Base-by-base conservation (phyloP, 2,329 filamentous ascomycete species). In the Beauveria sp. region DNA sequence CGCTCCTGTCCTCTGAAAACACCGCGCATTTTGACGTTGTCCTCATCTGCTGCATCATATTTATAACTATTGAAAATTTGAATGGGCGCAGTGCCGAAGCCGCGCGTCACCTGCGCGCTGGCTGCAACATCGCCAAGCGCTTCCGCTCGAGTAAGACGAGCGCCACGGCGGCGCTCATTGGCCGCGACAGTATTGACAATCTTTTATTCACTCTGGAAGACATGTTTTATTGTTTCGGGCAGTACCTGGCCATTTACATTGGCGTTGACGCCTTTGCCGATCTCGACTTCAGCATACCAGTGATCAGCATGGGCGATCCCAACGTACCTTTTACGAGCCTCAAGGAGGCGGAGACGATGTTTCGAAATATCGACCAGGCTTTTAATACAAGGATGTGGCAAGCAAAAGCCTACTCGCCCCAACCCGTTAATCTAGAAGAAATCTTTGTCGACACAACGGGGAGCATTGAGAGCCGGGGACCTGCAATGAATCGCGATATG, bases 1-100 rank as follows among this genome's bases (percentile, higher is more conserved):
- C 66, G 14, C 54, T 68, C 14, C 63, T 68, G 60, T 52, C 38
- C n/a, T 62, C 62, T 5, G 61, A 59, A 7, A 62, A 65, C 1
- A 38, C 53, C 3, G 24, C 52, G 2, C 65, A 67, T 10, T 62
- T 66, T 18, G 63, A 64, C 31, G 63, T 59, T 4, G 64, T 65
- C n/a, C 58, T 69, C 1, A 57, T 65, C 1, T 69, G 67, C 34
- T 69, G 67, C 18, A 63, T 65, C 18, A 66, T 69, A 24, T 69
- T 69, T n/a, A 67, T 68, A 26, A 66, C 64, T 24, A 64, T 69
- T 10, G 67, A 69, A 46, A 67, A 64, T 22, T 50, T 69, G 2
- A 56, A 65, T 12, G 63, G 64, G 1, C 67, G 67, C 1, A 66
- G 67, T 10, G 54, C 66, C n/a, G 67, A 68, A 16, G 62, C 67